Percentiles rank a stretch among this genome's conserved stretches.
phyloP scores from a whole-genome alignment of 108 stramenopile species.

The Mediolabrus comicus region DNA sequence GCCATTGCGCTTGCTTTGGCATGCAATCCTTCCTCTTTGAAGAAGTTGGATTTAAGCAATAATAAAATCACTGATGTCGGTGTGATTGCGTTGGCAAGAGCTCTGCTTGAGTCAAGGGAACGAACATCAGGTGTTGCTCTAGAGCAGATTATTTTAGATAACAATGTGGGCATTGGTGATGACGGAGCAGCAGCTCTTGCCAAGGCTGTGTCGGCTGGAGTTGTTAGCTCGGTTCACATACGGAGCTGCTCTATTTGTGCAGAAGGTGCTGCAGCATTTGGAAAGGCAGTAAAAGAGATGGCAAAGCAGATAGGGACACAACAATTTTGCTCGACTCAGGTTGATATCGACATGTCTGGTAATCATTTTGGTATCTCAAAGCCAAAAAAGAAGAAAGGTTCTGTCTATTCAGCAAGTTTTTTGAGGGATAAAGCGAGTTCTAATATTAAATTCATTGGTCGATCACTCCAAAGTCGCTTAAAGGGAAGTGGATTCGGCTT shows the following conservation, averaged over 20 bases:
- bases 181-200: constrained; percentile 62
- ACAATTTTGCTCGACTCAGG: neutral
- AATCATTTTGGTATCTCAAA: constrained; percentile 70
- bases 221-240: constrained; percentile 46
- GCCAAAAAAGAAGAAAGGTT: constrained; percentile 51
- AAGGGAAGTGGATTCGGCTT: constrained; percentile 55
- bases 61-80: constrained; percentile 77
- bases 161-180: constrained; percentile 64
- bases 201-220: constrained; percentile 47
- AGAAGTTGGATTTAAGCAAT: constrained; percentile 71
- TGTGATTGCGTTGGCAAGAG: constrained; percentile 51
- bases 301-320: neutral
- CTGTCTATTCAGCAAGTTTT: constrained; percentile 55
- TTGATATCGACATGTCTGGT: constrained; percentile 72
- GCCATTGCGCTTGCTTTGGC: constrained; percentile 73
- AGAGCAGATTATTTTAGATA: constrained; percentile 58
- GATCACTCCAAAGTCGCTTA: constrained; percentile 57
- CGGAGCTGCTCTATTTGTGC: constrained; percentile 73
- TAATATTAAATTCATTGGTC: constrained; percentile 68
- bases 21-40: constrained; percentile 48
- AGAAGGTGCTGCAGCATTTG: constrained; percentile 64
- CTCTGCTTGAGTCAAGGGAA: constrained; percentile 29
- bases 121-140: constrained; percentile 12
- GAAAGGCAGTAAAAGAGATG: constrained; percentile 40
- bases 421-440: constrained; percentile 75